Evolutionary conservation across 768 basidiomycete genomes (phyloP).

Genomic region (Lentinula detonsa): DNA sequence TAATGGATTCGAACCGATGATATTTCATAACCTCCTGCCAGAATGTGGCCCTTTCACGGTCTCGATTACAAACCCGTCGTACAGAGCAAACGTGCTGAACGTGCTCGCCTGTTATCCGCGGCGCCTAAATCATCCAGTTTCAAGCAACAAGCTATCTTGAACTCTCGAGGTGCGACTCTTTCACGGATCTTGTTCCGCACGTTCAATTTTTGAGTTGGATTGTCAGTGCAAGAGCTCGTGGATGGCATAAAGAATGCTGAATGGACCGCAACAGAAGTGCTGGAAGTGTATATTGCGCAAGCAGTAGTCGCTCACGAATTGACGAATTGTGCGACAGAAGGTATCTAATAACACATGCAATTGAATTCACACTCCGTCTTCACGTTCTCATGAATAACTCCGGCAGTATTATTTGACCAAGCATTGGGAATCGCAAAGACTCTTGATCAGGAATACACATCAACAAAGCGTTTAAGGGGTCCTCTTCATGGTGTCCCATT

Average conservation of each 20-base stretch:
- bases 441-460: conserved; percentile 60
- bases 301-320: conserved; percentile 47
- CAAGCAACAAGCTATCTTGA: neutral
- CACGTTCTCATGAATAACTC: neutral
- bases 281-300: conserved; percentile 39
- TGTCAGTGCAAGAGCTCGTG: conserved; percentile 36
- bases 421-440: conserved; percentile 54
- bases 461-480: conserved; percentile 51
- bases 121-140: neutral
- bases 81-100: neutral
- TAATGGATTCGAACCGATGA: neutral
- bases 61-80: neutral
- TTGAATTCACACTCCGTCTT: neutral
- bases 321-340: conserved; percentile 80
- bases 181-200: neutral
- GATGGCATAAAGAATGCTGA: conserved; percentile 25
- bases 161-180: neutral
- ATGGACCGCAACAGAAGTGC: conserved; percentile 42
- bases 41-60: neutral
- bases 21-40: neutral
- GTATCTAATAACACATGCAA: conserved; percentile 26
- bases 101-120: neutral
- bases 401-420: conserved; percentile 63
- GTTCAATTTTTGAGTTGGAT: neutral
- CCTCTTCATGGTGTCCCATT: conserved; percentile 80